These are phyloP conservation scores for Sextonia rubra DNA, from an alignment of 164 flowering plant species.

Conservation along the genomic window DNA sequence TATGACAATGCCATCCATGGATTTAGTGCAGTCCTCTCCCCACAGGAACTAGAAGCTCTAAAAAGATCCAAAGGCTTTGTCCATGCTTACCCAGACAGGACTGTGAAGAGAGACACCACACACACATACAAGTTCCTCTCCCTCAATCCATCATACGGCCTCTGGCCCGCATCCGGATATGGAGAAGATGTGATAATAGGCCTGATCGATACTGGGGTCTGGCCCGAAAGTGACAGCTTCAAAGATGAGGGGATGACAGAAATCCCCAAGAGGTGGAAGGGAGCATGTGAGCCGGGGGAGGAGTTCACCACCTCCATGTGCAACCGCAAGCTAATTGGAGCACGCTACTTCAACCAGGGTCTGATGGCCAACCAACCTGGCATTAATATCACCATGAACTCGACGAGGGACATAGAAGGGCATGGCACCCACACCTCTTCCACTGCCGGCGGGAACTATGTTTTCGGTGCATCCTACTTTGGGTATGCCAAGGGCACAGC, in stretches of 20 bases:
- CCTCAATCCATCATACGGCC: constrained; percentile 21
- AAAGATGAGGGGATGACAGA: constrained; percentile 29
- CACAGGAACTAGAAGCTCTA: constrained; percentile 14
- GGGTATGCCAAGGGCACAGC: constrained; percentile 44
- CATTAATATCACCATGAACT: constrained; percentile 16
- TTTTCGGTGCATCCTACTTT: constrained; percentile 18
- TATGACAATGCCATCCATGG: constrained; percentile 45
- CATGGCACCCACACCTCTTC: constrained; percentile 47
- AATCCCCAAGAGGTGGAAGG: constrained; percentile 40
- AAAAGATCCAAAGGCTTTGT: constrained; percentile 31
- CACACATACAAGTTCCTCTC: constrained; percentile 43
- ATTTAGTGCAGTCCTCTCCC: constrained; percentile 31
- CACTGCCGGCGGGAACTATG: constrained; percentile 27
- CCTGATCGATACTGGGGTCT: constrained; percentile 37
- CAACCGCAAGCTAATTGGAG: constrained; percentile 43
- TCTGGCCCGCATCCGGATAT: constrained; percentile 24
- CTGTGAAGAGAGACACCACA: constrained; percentile 42
- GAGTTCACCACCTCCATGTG: constrained; percentile 32
- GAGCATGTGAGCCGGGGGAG: constrained; percentile 32
- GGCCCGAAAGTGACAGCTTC: constrained; percentile 45
- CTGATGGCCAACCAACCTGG: constrained; percentile 12
- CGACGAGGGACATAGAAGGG: constrained; percentile 37
- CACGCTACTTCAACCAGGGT: constrained; percentile 33
- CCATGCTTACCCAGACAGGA: constrained; percentile 27
- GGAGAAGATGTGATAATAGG: constrained; percentile 29